Conservation (phyloP, 495 filamentous ascomycete species). For the Penicillium atrosanguineum region DNA sequence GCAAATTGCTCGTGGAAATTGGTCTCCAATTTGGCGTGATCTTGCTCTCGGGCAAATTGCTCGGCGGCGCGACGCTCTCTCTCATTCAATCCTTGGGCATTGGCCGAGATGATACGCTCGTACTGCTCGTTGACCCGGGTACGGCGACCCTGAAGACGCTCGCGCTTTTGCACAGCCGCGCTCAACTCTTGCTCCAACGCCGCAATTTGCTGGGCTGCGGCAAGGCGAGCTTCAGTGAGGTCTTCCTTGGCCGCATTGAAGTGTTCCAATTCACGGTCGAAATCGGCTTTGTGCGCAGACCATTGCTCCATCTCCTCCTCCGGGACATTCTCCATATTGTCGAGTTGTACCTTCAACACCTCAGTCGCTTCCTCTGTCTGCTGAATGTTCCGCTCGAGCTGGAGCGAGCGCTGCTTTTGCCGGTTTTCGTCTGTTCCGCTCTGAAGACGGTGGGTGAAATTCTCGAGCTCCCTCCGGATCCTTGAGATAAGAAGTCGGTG, state of each 20-base stretch:
- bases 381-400: constrained; percentile 73
- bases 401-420: constrained; percentile 72
- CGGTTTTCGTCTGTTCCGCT: constrained; percentile 80
- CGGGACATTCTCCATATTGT: constrained; percentile 64
- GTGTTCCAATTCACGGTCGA: constrained; percentile 60
- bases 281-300: constrained; percentile 57
- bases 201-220: constrained; percentile 62
- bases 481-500: constrained; percentile 69
- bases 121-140: constrained; percentile 76
- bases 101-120: constrained; percentile 73
- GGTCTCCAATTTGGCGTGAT: constrained; percentile 57
- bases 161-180: constrained; percentile 68
- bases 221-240: constrained; percentile 59
- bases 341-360: constrained; percentile 61
- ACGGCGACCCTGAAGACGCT: constrained; percentile 72
- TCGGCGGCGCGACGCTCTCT: constrained; percentile 69
- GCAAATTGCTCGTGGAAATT: constrained; percentile 46
- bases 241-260: constrained; percentile 59
- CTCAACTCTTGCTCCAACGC: constrained; percentile 64
- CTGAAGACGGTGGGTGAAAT: constrained; percentile 62
- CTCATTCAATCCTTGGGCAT: constrained; percentile 70
- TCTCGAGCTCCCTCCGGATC: constrained; percentile 78
- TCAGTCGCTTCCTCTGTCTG: constrained; percentile 77
- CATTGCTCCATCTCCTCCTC: constrained; percentile 63
- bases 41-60: constrained; percentile 62